A percentile compares a stretch with the other conserved stretches of the same genome.
Evolutionary conservation across 164 flowering plant genomes (phyloP).

Genomic region (Tinospora cordifolia): DNA sequence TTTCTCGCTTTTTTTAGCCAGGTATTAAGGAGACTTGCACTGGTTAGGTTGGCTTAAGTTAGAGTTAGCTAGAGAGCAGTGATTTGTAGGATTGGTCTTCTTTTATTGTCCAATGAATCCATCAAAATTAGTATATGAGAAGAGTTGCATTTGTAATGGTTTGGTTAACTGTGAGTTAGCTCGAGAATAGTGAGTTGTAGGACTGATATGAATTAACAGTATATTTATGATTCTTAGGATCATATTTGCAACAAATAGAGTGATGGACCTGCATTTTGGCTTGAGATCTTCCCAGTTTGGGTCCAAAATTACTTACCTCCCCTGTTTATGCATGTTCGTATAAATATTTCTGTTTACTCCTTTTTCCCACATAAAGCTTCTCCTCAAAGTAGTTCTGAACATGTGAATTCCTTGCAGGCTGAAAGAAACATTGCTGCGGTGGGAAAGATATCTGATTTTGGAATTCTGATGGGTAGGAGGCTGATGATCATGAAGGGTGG

Average conservation of each 20-base stretch:
- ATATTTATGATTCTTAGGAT: neutral
- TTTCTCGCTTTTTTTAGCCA: neutral
- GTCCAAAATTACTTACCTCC: neutral
- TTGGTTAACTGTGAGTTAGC: neutral
- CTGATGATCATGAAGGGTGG: conserved; percentile 4
- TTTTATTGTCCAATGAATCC: too few relatives aligned
- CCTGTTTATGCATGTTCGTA: neutral
- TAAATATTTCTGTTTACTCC: neutral
- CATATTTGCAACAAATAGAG: neutral
- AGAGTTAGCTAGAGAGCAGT: neutral
- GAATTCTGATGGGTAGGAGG: conserved; percentile 12
- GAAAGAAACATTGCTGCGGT: neutral
- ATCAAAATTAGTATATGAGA: too few relatives aligned
- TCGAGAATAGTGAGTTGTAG: neutral
- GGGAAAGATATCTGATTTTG: conserved; percentile 1
- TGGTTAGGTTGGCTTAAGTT: neutral
- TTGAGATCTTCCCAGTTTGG: neutral
- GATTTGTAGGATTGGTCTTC: neutral
- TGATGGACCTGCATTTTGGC: neutral
- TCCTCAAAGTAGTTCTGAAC: neutral
- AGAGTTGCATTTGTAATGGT: neutral
- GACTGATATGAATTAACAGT: neutral
- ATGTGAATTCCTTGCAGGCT: conserved; percentile 2
- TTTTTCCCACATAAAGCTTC: neutral
- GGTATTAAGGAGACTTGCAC: neutral